A percentile compares a stretch with the other conserved stretches of the same genome.
These are phyloP conservation scores for Pseudevernia furfuracea DNA, from an alignment of 495 filamentous ascomycete genomes.

Conservation along the genomic window DNA sequence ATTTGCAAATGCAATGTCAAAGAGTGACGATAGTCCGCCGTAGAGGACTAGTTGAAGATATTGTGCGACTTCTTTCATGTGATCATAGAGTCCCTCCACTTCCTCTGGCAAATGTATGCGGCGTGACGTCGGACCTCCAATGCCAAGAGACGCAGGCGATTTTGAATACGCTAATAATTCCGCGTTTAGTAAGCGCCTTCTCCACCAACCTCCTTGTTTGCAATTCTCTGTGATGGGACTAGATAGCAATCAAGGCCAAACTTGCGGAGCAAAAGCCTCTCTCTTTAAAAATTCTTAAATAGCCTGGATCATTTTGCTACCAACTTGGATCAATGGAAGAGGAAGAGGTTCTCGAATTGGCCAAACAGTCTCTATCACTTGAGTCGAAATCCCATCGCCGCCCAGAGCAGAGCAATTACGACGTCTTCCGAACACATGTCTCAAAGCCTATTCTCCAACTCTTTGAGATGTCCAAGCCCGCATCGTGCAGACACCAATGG, in stretches of 20 bases:
- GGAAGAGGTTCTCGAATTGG: neutral
- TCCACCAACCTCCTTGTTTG: neutral
- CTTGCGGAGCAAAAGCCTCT: neutral
- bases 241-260: neutral
- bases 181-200: constrained; percentile 2
- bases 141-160: too few species aligned
- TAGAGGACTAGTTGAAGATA: neutral
- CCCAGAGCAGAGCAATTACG: neutral
- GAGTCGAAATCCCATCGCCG: neutral
- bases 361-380: neutral
- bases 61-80: constrained; percentile 7
- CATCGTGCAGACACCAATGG: neutral
- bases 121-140: too few species aligned
- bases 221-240: neutral
- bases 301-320: too few species aligned
- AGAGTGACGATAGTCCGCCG: neutral
- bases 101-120: constrained; percentile 7
- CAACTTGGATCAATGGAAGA: neutral
- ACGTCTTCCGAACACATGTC: neutral
- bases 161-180: too few species aligned
- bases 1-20: neutral
- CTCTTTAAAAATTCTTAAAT: too few species aligned
- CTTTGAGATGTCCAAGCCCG: neutral
- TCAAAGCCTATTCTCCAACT: neutral
- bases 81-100: constrained; percentile 1